Evolutionary conservation across 2,329 filamentous ascomycete species (phyloP).

Genomic region (Neoascochyta sp.): DNA sequence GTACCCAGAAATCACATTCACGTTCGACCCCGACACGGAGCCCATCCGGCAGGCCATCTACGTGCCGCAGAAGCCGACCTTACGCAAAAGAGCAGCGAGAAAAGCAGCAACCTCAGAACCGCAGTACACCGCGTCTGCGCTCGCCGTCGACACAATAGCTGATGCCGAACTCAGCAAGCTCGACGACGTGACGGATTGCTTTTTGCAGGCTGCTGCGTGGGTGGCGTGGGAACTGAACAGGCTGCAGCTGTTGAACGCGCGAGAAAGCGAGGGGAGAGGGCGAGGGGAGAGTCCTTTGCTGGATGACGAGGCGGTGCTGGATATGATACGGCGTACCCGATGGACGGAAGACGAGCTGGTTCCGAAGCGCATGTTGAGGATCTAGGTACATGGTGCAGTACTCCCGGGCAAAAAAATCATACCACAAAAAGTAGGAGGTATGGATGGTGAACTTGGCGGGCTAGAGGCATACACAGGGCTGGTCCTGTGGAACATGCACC

Average conservation of each 20-base stretch:
- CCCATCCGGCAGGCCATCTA: conserved; percentile 8
- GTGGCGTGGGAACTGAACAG: conserved; percentile 67
- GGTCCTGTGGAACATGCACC: too few species aligned
- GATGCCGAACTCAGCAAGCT: conserved; percentile 52
- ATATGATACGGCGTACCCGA: too few species aligned
- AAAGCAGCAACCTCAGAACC: too few species aligned
- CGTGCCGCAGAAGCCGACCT: conserved; percentile 1
- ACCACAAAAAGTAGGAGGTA: too few species aligned
- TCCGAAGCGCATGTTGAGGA: too few species aligned
- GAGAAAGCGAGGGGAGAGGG: background rate
- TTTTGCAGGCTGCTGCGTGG: conserved; percentile 75
- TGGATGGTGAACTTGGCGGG: too few species aligned
- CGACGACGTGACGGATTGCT: conserved; percentile 76
- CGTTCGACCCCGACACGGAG: conserved; percentile 7
- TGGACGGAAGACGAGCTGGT: too few species aligned
- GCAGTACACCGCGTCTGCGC: background rate
- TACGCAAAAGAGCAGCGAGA: background rate
- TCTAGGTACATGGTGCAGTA: too few species aligned
- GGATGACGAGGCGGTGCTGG: too few species aligned
- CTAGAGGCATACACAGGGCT: too few species aligned
- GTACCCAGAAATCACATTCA: conserved; percentile 16
- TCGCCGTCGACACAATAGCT: background rate
- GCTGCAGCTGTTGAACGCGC: conserved; percentile 10
- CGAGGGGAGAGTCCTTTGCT: too few species aligned
- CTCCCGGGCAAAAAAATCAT: too few species aligned